Base-by-base conservation (phyloP, 2,329 filamentous ascomycete genomes). In the Hortaea sp. region DNA sequence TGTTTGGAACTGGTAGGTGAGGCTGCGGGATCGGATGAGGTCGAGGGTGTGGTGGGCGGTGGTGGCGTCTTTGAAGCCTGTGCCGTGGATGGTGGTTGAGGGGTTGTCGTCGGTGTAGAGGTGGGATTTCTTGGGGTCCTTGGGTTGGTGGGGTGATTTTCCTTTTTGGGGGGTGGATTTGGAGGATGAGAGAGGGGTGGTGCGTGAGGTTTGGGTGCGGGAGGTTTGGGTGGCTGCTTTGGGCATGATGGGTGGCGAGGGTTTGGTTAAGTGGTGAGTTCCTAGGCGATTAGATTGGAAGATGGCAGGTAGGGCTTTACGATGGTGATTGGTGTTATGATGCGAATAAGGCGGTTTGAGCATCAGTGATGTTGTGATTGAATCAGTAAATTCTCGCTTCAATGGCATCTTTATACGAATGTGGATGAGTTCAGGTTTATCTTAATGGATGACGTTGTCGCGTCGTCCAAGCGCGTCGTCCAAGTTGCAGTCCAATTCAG, bases 71-170 rank as follows among this genome's bases (percentile, higher is more conserved):
- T 60, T 61, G 55, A 63, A 63, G 41, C 59, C 60, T 2, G 57
- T 63, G 49, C 60, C 59, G 37, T 62, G 59, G 35, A 63, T 54
- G 4, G 60, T 61, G 5, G 60, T 62, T 11, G 53, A 35, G 7
- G 59, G 60, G 39, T 63, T 63, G 46, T 63, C 60, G 41, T 62
- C 59, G 10, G 60, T 63, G 51, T 63, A 63, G 42, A 63, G 57
- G 46, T 63, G 60, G 6, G 58, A 61, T 29, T 51, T 52, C 37
- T 58, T 61, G 12, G 49, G 46, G 41, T 57, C 49, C 39, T 53
- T 56, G 12, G 44, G 30, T 13, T 42, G 41, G 7, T 5, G 10
- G 3, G 9, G 10, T n/a, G 37, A 27, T 27, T 39, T 39, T 2
- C 13, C 3, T 27, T 39, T 5, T 42, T 40, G 11, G 9, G 38